phyloP scores from a whole-genome alignment of 2,329 filamentous ascomycete species.

The Bisporella sp. region DNA sequence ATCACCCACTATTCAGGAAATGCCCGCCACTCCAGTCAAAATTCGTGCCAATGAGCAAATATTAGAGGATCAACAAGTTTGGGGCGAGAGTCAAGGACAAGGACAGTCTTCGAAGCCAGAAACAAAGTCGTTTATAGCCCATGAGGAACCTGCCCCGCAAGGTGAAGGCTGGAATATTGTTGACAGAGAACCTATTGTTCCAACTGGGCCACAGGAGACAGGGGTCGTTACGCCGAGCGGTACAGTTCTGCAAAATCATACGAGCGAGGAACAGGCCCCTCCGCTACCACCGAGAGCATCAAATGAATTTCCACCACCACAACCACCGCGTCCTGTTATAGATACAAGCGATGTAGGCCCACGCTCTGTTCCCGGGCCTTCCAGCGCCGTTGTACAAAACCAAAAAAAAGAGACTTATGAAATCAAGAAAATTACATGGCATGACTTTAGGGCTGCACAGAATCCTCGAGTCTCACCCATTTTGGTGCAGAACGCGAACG shows the following conservation, averaged over 20 bases:
- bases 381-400: conserved; percentile 6
- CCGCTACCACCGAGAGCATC: conserved; percentile 21
- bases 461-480: conserved; percentile 75
- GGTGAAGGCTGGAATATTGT: conserved; percentile 23
- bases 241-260: conserved; percentile 6
- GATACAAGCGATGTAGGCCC: conserved; percentile 9
- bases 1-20: conserved; percentile 12
- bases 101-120: not conserved
- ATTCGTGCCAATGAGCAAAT: conserved; percentile 15
- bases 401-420: conserved; percentile 68
- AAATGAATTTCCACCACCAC: conserved; percentile 16
- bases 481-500: conserved; percentile 87
- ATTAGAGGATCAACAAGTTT: conserved; percentile 21
- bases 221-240: conserved; percentile 14
- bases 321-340: conserved; percentile 19
- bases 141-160: conserved; percentile 12
- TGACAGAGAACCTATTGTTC: conserved; percentile 16
- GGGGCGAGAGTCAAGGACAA: conserved; percentile 20
- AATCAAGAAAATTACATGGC: conserved; percentile 87
- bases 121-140: conserved; percentile 1
- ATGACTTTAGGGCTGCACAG: conserved; percentile 53
- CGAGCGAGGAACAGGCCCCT: conserved; percentile 15
- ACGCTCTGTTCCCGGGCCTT: conserved; percentile 10
- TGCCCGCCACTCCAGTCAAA: conserved; percentile 10
- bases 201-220: conserved; percentile 16